Conservation (phyloP, 345 rosid species). For the Punica granatum region DNA sequence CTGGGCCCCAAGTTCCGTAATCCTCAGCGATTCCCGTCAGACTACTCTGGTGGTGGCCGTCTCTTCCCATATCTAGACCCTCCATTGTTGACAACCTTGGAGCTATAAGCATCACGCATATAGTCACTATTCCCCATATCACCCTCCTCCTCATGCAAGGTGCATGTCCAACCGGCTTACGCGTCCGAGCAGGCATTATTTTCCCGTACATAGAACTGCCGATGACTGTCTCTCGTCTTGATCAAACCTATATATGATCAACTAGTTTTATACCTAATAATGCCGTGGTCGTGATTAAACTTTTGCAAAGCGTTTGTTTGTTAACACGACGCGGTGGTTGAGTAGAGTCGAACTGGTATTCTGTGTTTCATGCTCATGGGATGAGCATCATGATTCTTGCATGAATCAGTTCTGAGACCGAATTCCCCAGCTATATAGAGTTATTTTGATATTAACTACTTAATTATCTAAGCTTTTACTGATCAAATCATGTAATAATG, state of each 20-base stretch:
- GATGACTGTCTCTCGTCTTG: too few species aligned
- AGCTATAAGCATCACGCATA: neutral
- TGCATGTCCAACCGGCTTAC: neutral
- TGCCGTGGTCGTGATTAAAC: neutral
- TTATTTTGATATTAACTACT: too few species aligned
- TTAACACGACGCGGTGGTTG: neutral
- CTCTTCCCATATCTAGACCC: neutral
- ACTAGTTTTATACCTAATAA: neutral
- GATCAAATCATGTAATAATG: too few species aligned
- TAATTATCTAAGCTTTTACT: too few species aligned
- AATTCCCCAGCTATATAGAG: too few species aligned
- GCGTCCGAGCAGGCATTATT: neutral
- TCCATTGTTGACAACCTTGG: neutral
- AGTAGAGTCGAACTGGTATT: neutral
- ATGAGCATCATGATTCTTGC: neutral
- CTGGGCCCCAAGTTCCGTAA: constrained; percentile 8
- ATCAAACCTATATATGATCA: too few species aligned
- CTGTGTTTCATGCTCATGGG: constrained; percentile 2
- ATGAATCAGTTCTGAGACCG: too few species aligned
- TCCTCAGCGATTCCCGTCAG: neutral
- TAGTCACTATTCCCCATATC: neutral
- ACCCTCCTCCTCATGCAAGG: neutral
- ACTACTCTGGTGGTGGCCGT: neutral
- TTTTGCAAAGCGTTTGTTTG: neutral
- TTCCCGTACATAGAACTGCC: neutral